Evolutionary conservation across 2,329 filamentous ascomycete genomes (phyloP), one percentile per base, ranked within the genome.

Genomic region (Fusarium albosuccineum): DNA sequence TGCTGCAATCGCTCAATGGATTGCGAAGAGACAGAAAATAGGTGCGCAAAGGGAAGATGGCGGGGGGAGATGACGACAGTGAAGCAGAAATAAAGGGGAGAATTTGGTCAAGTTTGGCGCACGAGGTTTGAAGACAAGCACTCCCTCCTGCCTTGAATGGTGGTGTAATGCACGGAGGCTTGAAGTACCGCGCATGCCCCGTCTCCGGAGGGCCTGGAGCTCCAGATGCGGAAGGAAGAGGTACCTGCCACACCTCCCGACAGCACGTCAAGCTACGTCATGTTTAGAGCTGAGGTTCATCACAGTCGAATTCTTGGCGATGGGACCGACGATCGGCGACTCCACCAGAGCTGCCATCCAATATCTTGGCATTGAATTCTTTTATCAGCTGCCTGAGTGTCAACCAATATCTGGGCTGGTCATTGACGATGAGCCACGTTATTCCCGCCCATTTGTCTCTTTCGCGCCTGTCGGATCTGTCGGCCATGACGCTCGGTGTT

Each of bases 231-330:
- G 41, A 27, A 44, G 39, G 40, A 37, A 37, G 52, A 45, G 40
- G 51, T 34, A 46, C 52, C 52, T 55, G 14, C 52, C 40, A 30
- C 30, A 48, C 44, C 26, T 40, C 16, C 44, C 44, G 37, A 29
- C 16, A 44, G 39, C 17, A 52, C 16, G 29, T 29, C 33, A 44
- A 52, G 45, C 27, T 57, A 69, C 66, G 66, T 69, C 66, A 69
- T 69, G 51, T 27, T 56, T 51, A 46, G 52, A 67, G 54, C 52
- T 55, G 48, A 16, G 16, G 17, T 51, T 51, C 58, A 56, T 67
- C 50, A 57, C 51, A 56, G 29, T 30, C 40, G 57, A 55, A 51
- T 68, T 62, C 66, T 68, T 68, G 66, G 66, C 66, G 49, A 67
- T 61, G 58, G 36, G 44, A 64, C 57, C 66, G 22, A 53, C 54